These are phyloP conservation scores for Globisporangium camurandrum DNA, from an alignment of 352 stramenopile genomes.

Conservation along the genomic window DNA sequence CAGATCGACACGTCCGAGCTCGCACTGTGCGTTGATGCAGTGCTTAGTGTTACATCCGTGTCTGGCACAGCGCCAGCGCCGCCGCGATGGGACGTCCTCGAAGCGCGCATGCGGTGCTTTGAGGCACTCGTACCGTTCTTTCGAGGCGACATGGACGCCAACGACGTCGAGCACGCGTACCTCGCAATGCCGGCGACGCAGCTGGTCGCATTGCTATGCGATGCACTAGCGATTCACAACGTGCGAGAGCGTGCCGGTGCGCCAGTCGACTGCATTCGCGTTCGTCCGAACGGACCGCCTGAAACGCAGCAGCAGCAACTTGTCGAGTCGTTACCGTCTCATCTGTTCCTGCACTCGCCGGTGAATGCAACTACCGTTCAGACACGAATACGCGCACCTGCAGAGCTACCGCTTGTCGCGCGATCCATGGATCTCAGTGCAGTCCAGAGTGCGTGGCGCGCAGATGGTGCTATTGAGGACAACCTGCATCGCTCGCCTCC, in stretches of 20 bases:
- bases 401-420: not conserved
- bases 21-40: slow-evolving; percentile 3
- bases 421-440: not conserved
- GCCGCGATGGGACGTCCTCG: slow-evolving; percentile 15
- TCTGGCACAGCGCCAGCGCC: not conserved
- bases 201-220: slow-evolving; percentile 28
- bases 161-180: slow-evolving; percentile 47
- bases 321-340: not conserved
- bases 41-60: too few species aligned
- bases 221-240: slow-evolving; percentile 23
- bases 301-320: not conserved
- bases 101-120: slow-evolving; percentile 39
- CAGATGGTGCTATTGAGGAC: too few species aligned
- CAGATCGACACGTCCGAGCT: slow-evolving; percentile 11
- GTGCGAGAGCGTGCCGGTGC: not conserved
- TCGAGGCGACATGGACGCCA: slow-evolving; percentile 21
- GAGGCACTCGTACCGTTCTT: slow-evolving; percentile 35
- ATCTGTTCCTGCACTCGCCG: not conserved
- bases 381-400: not conserved
- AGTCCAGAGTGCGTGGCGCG: not conserved
- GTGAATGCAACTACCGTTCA: not conserved
- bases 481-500: too few species aligned
- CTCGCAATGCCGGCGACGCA: slow-evolving; percentile 27
- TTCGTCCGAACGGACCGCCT: not conserved
- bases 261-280: slow-evolving; percentile 19